phyloP scores from a whole-genome alignment of 306 rosid genomes.

The Lathyrus oleraceus region DNA sequence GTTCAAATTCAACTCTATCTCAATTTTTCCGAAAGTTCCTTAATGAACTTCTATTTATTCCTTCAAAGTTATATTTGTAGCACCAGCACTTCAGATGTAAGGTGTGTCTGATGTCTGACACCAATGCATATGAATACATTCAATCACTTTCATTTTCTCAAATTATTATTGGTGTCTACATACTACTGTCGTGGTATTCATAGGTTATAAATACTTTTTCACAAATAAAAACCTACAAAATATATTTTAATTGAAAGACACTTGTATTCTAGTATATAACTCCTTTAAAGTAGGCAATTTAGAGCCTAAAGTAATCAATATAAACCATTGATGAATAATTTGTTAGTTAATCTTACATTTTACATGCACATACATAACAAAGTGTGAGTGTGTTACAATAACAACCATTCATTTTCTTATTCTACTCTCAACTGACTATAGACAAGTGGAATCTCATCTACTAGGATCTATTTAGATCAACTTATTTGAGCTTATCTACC shows the following conservation, averaged over 20 bases:
- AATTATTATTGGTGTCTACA: background rate
- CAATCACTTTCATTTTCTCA: background rate
- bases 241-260: background rate
- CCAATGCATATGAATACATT: background rate
- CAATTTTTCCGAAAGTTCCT: background rate
- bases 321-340: background rate
- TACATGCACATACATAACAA: background rate
- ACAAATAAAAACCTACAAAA: background rate
- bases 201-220: background rate
- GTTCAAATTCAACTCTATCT: background rate
- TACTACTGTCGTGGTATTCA: background rate
- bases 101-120: background rate
- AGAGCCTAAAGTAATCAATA: background rate
- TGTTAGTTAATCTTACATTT: background rate
- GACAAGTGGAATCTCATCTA: background rate
- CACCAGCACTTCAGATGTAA: background rate
- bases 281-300: background rate
- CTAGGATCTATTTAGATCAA: background rate
- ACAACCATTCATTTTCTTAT: background rate
- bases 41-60: background rate
- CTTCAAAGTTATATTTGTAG: background rate
- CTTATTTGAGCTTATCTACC: background rate
- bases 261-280: background rate
- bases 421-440: background rate
- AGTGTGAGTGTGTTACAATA: background rate